Base-by-base conservation (phyloP, 2,329 filamentous ascomycete species). In the Aaosphaeria arxii region DNA sequence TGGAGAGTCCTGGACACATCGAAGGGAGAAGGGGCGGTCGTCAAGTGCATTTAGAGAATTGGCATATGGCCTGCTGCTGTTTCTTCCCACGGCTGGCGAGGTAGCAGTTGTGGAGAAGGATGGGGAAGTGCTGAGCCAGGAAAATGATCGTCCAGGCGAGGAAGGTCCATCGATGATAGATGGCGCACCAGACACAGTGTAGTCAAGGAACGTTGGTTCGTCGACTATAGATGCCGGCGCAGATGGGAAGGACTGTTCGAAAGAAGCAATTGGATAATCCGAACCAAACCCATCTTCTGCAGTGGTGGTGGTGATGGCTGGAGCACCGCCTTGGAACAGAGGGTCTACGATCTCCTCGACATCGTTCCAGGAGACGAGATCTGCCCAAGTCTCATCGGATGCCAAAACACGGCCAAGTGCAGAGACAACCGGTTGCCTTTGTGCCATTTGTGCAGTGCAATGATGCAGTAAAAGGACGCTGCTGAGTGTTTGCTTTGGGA, bases 291-390 rank as follows among this genome's bases (percentile, higher is more conserved):
- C 51, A 11, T 44, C 43, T 28, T 30, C 7, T 7, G 40, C 48
- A 1, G 52, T 48, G 39, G 57, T 57, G 29, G 47, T 50, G 9
- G 43, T 44, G 42, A 11, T 40, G 39, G 39, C 39, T 24, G 17
- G 17, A 7, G 24, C 7, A 24, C 62, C 57, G 40, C 51, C 54
- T 29, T 58, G 56, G 48, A 62, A 67, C 31, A 65, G 47, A 7
- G 62, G 54, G 44, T 66, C 58, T 44, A 53, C 59, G n/a, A 63
- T 11, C 35, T 64, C 62, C 5, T 55, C 64, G 9, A 36, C 9
- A n/a, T n/a, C n/a, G 31, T 64, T 58, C 64, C 61, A 67, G 9
- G 48, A 51, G 40, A 68, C 47, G 5, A 67, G 44, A 17, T 63
- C 60, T 44, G 66, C 53, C 64, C 64, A 69, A 35, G 50, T 51